Evolutionary conservation across 2,329 filamentous ascomycete species (phyloP), one percentile per base, ranked within the genome.

Genomic region (Hymenoscyphus albidus): DNA sequence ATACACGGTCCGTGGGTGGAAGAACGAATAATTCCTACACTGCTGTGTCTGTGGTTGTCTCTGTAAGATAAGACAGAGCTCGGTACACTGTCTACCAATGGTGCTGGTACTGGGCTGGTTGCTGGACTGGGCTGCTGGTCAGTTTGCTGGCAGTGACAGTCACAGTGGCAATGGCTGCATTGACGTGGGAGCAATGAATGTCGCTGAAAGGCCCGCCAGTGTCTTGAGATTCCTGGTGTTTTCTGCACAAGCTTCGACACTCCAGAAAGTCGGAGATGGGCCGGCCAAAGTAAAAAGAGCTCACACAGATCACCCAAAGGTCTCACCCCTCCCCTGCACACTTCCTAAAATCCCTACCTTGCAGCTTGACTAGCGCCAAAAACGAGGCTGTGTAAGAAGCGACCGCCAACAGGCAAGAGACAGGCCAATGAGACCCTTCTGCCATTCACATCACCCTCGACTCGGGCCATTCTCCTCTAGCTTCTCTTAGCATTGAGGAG

Each of bases 341-440:
- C 27, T 27, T 27, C 27, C 27, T 2, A 27, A 2, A 27, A 27
- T 27, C 27, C 27, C 18, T 54, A 22, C 48, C 48, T 13, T 54
- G 48, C 48, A 54, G 48, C 48, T 35, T 18, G 9, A 54, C 48
- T 58, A 58, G 55, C 55, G 55, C 35, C 31, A 39, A 58, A 35
- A 58, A 58, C 27, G 55, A 58, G 55, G 55, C 55, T 58, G 55
- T 58, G 55, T 58, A 58, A 39, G 35, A 35, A 54, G 22, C 18
- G 22, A 31, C 48, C 22, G 48, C 27, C 27, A 2, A 27, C 27
- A 27, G 27, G 27, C 3, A 27, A 27, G 27, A 27, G 27, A 27
- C 27, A 27, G 27, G 27, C 27, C 27, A 27, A 27, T 27, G 27
- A 27, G 27, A 27, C 27, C 27, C 27, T 27, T 27, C 3, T 27